Evolutionary conservation across 2,329 filamentous ascomycete genomes (phyloP).

Genomic region (Diaporthe aspalathi): DNA sequence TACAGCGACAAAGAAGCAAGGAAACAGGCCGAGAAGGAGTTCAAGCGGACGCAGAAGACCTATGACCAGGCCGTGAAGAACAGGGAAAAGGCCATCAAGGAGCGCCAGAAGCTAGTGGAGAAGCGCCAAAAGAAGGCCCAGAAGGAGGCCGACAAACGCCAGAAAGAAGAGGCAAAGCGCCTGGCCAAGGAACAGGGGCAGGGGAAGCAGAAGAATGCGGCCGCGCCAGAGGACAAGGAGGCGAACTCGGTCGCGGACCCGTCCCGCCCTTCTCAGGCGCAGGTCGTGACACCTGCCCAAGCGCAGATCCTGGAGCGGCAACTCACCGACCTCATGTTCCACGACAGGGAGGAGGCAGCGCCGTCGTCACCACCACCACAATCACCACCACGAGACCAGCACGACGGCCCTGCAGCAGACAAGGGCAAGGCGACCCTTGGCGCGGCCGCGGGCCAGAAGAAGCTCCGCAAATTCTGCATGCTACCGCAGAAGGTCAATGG

Average conservation of each 20-base stretch:
- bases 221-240: neutral
- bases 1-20: conserved; percentile 73
- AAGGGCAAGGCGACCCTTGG: conserved; percentile 51
- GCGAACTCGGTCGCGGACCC: conserved; percentile 1
- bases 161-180: conserved; percentile 39
- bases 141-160: conserved; percentile 49
- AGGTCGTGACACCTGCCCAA: conserved; percentile 31
- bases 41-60: conserved; percentile 69
- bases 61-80: conserved; percentile 76
- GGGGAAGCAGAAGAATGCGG: conserved; percentile 34
- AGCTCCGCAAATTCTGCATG: conserved; percentile 82
- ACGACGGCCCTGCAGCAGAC: conserved; percentile 10
- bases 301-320: conserved; percentile 36
- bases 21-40: conserved; percentile 77
- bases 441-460: conserved; percentile 45
- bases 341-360: conserved; percentile 6
- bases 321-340: conserved; percentile 37
- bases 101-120: conserved; percentile 70
- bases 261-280: conserved; percentile 11
- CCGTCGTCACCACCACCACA: conserved; percentile 19
- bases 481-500: conserved; percentile 68
- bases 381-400: conserved; percentile 33
- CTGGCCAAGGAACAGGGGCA: conserved; percentile 45
- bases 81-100: conserved; percentile 71
- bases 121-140: conserved; percentile 61